These are phyloP conservation scores for Scheffersomyces cryptocercus DNA, from an alignment of 1,139 yeast species.

Conservation along the genomic window DNA sequence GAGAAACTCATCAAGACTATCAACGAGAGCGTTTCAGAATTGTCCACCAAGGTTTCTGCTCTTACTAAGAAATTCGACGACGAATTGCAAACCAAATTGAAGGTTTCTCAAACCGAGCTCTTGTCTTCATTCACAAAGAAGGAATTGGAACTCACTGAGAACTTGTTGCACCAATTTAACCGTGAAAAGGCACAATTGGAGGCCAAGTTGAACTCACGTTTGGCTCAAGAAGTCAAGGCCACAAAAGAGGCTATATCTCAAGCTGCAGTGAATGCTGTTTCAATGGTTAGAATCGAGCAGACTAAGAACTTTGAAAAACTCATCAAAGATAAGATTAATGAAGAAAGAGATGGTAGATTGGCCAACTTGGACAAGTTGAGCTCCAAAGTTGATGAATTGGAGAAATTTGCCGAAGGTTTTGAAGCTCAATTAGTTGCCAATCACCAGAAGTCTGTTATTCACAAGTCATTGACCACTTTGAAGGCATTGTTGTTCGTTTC, in stretches of 20 bases:
- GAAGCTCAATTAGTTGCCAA: slow-evolving; percentile 58
- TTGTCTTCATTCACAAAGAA: slow-evolving; percentile 57
- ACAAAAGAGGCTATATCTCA: slow-evolving; percentile 67
- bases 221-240: slow-evolving; percentile 67
- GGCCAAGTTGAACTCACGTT: slow-evolving; percentile 57
- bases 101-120: slow-evolving; percentile 50
- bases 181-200: slow-evolving; percentile 64
- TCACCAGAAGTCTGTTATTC: slow-evolving; percentile 57
- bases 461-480: slow-evolving; percentile 56
- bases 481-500: slow-evolving; percentile 44
- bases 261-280: slow-evolving; percentile 77
- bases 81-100: slow-evolving; percentile 39
- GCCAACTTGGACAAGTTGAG: slow-evolving; percentile 65
- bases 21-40: slow-evolving; percentile 31
- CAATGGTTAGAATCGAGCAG: slow-evolving; percentile 69
- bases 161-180: slow-evolving; percentile 49
- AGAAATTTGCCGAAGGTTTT: slow-evolving; percentile 57
- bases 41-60: slow-evolving; percentile 33
- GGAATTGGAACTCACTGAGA: slow-evolving; percentile 52
- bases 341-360: slow-evolving; percentile 81
- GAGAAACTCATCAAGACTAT: slow-evolving; percentile 32
- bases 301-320: slow-evolving; percentile 70
- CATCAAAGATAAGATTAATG: slow-evolving; percentile 64
- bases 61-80: slow-evolving; percentile 44
- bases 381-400: slow-evolving; percentile 57